These are phyloP conservation scores for Chloroidium sp. DNA, from an alignment of 163 green algal genomes.

Conservation along the genomic window DNA sequence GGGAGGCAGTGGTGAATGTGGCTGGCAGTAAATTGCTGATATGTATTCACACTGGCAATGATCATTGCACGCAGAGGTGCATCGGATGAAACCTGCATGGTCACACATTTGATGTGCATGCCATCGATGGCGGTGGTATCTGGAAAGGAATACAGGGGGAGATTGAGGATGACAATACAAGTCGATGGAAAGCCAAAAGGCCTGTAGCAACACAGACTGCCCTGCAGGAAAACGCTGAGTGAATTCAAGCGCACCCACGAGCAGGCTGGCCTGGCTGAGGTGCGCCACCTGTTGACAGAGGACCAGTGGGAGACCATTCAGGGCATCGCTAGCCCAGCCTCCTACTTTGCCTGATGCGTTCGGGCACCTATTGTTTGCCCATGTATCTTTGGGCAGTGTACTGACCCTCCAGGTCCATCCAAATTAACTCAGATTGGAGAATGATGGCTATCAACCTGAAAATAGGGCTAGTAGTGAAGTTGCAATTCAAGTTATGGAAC, in stretches of 20 bases:
- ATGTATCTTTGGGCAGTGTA: no score
- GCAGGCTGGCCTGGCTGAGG: conserved; percentile 32
- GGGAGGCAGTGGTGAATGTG: not conserved
- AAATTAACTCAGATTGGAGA: no score
- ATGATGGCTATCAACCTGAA: no score
- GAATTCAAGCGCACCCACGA: conserved; percentile 87
- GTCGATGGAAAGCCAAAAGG: not conserved
- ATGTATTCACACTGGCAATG: not conserved
- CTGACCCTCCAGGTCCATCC: no score
- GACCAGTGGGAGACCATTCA: conserved; percentile 73
- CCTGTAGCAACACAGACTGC: not conserved
- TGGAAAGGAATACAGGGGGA: no score
- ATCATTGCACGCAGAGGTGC: not conserved
- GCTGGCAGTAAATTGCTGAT: not conserved
- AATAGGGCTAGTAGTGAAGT: no score
- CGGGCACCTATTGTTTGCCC: no score
- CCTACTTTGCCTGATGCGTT: conserved; percentile 62
- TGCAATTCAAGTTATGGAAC: no score
- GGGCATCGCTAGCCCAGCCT: conserved; percentile 49
- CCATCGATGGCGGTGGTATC: no score
- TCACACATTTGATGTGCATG: not conserved
- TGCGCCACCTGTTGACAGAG: conserved; percentile 27
- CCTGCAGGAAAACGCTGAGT: conserved; percentile 45
- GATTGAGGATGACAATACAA: no score
- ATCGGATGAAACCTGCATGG: not conserved